Evolutionary conservation across 306 rosid species (phyloP).

Genomic region (Cyamopsis tetragonoloba): DNA sequence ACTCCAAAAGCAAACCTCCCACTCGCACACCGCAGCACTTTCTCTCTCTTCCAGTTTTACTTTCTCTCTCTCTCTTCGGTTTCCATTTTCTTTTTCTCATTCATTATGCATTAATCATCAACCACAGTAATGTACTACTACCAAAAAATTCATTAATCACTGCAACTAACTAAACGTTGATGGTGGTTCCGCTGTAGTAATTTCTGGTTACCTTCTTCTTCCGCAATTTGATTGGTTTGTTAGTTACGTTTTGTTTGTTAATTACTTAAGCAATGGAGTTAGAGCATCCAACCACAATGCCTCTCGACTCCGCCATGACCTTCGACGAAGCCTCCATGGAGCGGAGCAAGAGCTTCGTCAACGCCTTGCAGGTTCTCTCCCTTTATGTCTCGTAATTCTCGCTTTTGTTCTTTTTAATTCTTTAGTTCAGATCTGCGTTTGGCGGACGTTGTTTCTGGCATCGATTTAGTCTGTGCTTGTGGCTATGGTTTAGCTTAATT

Average conservation of each 20-base stretch:
- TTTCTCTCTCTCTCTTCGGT: conserved; percentile 26
- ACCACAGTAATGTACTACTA: too few species aligned
- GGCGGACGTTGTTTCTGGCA: conserved; percentile 8
- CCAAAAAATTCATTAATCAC: too few species aligned
- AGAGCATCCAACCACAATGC: conserved; percentile 43
- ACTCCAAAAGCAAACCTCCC: conserved; percentile 23
- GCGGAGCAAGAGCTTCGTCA: conserved; percentile 91
- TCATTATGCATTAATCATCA: conserved; percentile 11
- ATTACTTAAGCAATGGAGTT: conserved; percentile 66
- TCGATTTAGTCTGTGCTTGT: background rate
- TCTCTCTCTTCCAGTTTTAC: background rate
- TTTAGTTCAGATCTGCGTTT: conserved; percentile 47
- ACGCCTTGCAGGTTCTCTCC: conserved; percentile 77
- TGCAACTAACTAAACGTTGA: background rate
- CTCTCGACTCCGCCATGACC: conserved; percentile 65
- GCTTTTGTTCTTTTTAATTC: background rate
- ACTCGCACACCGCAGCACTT: background rate
- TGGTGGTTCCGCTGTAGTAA: conserved; percentile 15
- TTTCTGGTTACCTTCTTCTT: background rate
- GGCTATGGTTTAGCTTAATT: background rate
- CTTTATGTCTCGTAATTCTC: conserved; percentile 8
- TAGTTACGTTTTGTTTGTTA: conserved; percentile 25
- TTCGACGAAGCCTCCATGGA: conserved; percentile 96
- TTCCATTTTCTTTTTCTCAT: conserved; percentile 22
- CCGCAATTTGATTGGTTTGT: background rate